These are phyloP conservation scores for Rhynchospora pubera DNA, from an alignment of 176 grass and related monocot genomes.

Conservation along the genomic window DNA sequence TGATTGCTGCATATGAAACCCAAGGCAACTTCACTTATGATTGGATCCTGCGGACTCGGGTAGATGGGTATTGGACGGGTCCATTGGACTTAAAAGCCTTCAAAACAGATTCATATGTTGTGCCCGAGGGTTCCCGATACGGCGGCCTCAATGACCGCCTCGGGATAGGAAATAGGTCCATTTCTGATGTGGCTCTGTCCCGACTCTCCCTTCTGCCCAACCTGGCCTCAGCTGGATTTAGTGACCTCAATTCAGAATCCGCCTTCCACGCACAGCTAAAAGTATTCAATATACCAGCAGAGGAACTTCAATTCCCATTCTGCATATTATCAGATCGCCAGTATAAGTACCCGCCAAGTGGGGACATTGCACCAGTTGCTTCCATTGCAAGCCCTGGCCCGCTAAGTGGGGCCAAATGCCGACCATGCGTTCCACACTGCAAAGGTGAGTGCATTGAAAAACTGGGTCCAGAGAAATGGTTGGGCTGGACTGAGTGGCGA, in stretches of 20 bases:
- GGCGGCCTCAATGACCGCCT: slow-evolving; percentile 80
- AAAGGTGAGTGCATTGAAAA: not conserved
- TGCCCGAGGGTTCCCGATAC: slow-evolving; percentile 53
- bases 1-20: slow-evolving; percentile 45
- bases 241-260: slow-evolving; percentile 56
- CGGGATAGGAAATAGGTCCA: slow-evolving; percentile 22
- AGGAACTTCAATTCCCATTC: slow-evolving; percentile 43
- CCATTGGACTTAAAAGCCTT: slow-evolving; percentile 18
- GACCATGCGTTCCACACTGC: slow-evolving; percentile 44
- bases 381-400: slow-evolving; percentile 45
- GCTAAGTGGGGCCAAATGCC: slow-evolving; percentile 77
- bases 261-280: slow-evolving; percentile 54
- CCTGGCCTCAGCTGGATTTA: slow-evolving; percentile 29
- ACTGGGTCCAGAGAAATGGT: not conserved
- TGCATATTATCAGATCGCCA: slow-evolving; percentile 59
- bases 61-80: slow-evolving; percentile 60
- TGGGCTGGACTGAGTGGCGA: slow-evolving; percentile 49
- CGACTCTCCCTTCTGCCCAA: slow-evolving; percentile 40
- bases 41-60: slow-evolving; percentile 59
- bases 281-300: not conserved
- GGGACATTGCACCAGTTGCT: slow-evolving; percentile 52
- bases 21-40: slow-evolving; percentile 48
- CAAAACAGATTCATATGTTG: slow-evolving; percentile 25
- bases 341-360: slow-evolving; percentile 36
- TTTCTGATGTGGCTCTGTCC: slow-evolving; percentile 35